A percentile compares a stretch with the other conserved stretches of the same genome.
phyloP scores from a whole-genome alignment of 1,284 basidiomycete species.

The Boletus smithii region DNA sequence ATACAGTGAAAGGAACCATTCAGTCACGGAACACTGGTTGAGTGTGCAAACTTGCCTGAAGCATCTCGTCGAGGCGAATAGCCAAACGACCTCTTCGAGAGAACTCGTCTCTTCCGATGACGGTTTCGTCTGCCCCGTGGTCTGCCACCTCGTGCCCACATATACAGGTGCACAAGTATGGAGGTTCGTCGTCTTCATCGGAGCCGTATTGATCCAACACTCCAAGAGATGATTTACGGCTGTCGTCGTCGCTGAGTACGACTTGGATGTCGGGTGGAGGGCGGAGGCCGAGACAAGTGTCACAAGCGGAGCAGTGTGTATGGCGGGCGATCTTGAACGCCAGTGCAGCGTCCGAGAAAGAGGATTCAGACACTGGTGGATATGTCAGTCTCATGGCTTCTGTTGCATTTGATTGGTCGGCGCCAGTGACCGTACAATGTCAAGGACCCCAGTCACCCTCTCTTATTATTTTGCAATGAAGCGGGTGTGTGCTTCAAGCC shows the following conservation, averaged over 20 bases:
- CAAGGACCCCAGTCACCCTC: conserved; percentile 17
- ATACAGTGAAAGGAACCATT: conserved; percentile 14
- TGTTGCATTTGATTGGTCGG: conserved; percentile 1
- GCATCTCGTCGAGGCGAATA: conserved; percentile 77
- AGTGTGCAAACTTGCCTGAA: conserved; percentile 57
- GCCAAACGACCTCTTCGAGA: conserved; percentile 73
- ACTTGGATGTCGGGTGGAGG: conserved; percentile 59
- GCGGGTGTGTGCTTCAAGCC: too few species aligned
- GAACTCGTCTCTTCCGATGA: conserved; percentile 59
- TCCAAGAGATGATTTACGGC: conserved; percentile 46
- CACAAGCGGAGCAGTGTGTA: conserved; percentile 60
- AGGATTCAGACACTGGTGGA: conserved; percentile 48
- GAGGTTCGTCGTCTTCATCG: conserved; percentile 52
- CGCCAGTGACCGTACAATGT: neutral
- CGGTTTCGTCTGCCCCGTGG: conserved; percentile 65
- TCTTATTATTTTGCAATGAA: too few species aligned
- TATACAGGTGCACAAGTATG: conserved; percentile 64
- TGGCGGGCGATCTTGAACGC: conserved; percentile 74
- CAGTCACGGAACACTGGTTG: conserved; percentile 5
- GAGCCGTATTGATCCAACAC: conserved; percentile 62
- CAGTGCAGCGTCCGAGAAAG: conserved; percentile 48
- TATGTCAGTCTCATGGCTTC: conserved; percentile 57
- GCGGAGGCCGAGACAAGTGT: conserved; percentile 60
- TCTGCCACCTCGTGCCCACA: conserved; percentile 73
- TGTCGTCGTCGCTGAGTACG: conserved; percentile 48